Evolutionary conservation across 2,329 filamentous ascomycete species (phyloP).

Genomic region (Alternaria sp.): DNA sequence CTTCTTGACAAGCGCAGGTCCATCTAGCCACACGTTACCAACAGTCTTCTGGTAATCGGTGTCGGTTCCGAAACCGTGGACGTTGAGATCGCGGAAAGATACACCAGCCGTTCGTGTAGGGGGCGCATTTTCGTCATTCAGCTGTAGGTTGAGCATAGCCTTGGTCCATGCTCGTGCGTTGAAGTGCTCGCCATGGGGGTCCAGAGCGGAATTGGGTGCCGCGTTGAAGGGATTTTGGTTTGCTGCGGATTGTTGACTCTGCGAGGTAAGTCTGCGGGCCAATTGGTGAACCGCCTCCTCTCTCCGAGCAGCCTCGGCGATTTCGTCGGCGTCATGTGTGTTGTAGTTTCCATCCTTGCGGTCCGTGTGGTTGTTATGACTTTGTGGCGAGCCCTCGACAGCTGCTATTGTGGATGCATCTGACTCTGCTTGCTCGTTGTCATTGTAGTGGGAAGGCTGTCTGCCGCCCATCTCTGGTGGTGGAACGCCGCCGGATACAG

Average conservation of each 20-base stretch:
- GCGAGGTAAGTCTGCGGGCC: conserved; percentile 50
- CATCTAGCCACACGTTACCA: conserved; percentile 54
- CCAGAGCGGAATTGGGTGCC: conserved; percentile 51
- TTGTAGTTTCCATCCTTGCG: conserved; percentile 27
- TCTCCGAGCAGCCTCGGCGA: conserved; percentile 32
- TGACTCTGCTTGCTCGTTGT: conserved; percentile 30
- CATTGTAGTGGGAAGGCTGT: conserved; percentile 18
- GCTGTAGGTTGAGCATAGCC: conserved; percentile 56
- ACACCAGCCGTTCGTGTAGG: conserved; percentile 55
- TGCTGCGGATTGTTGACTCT: conserved; percentile 48
- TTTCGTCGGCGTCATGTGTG: conserved; percentile 28
- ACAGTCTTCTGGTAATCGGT: conserved; percentile 61
- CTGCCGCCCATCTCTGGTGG: conserved; percentile 36
- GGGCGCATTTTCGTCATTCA: conserved; percentile 49
- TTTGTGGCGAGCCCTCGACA: conserved; percentile 28
- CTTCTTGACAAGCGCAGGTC: conserved; percentile 46
- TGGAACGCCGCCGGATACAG: conserved; percentile 45
- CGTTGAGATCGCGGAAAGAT: conserved; percentile 55
- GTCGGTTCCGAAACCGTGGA: conserved; percentile 56
- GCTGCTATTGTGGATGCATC: conserved; percentile 44
- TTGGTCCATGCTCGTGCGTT: conserved; percentile 57
- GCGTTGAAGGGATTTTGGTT: conserved; percentile 49
- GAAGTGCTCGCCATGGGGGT: conserved; percentile 56
- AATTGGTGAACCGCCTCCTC: conserved; percentile 50
- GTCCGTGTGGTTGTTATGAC: conserved; percentile 20